A percentile compares a stretch with the other conserved stretches of the same genome.
Evolutionary conservation across 495 filamentous ascomycete genomes (phyloP).

Genomic region (Aspergillus cristatus): DNA sequence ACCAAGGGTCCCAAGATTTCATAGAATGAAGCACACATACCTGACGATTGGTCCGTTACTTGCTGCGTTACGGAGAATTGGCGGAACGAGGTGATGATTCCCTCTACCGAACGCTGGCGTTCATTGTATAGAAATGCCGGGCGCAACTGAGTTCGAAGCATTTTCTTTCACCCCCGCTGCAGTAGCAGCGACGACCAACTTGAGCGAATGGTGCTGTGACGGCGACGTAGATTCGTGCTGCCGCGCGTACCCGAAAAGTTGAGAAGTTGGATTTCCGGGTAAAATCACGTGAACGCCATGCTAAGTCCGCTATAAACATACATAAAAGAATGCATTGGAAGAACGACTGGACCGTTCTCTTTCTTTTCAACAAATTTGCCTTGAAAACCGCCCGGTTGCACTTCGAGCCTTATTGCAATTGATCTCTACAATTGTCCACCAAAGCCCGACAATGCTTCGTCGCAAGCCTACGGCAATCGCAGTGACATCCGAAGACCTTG

Average conservation of each 20-base stretch:
- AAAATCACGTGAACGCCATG: conserved; percentile 10
- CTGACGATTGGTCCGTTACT: conserved; percentile 11
- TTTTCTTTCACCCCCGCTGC: conserved; percentile 9
- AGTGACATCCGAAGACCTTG: conserved; percentile 69
- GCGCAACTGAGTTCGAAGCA: conserved; percentile 24
- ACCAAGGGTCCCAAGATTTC: too few species aligned
- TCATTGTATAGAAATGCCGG: conserved; percentile 12
- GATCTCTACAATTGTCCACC: too few species aligned
- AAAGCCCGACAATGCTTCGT: conserved; percentile 66
- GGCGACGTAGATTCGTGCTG: not conserved
- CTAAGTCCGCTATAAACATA: too few species aligned
- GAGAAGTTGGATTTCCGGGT: not conserved
- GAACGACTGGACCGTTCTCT: too few species aligned
- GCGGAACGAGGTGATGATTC: conserved; percentile 12
- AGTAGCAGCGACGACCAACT: not conserved
- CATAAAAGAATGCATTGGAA: too few species aligned
- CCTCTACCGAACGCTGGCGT: conserved; percentile 7
- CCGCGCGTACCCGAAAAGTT: not conserved
- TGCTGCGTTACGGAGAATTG: conserved; percentile 22
- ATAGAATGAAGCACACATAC: too few species aligned
- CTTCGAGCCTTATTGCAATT: too few species aligned
- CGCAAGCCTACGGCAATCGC: conserved; percentile 69
- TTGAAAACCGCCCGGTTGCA: too few species aligned
- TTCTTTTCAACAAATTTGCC: too few species aligned
- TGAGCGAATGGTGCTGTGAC: not conserved